Base-by-base conservation (phyloP, 164 flowering plant genomes). In the Stephania cephalantha region DNA sequence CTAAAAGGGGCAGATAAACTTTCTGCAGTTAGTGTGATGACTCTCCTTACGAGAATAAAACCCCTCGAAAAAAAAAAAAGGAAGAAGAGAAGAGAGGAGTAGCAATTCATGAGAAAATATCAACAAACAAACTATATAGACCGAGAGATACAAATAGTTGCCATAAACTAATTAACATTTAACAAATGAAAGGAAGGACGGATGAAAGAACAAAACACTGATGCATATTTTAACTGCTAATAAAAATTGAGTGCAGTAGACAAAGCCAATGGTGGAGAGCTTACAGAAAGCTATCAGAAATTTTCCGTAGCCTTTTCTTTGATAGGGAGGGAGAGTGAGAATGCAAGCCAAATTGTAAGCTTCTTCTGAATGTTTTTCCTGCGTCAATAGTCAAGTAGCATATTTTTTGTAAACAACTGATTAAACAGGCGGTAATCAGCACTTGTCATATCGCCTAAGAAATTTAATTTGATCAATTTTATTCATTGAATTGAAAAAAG, bases 281-380 rank as follows among this genome's bases (percentile, higher is more conserved):
- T 93, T 81, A 95, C 99, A 95, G 74, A 95, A 95, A 63, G 99
- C 98, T 80, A 95, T 95, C 42, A 95, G 85, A 80, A 95, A 95
- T 75, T 95, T 95, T 11, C 99, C 99, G 77, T 95, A 95, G 85
- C 99, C 99, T 83, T 95, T 95, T 80, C 99, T 90, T 81, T 95
- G 99, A 78, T 95, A 95, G 8, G 99, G 99, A 70, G 99, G 99
- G 81, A 95, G 96, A 13, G 99, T 95, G 69, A 95, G 90, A 80
- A 95, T 95, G 78, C 99, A 95, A 9, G 99, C 99, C 81, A 95
- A 85, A 84, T 95, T 95, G 79, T 91, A 93, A 25, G 98, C 88
- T 81, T 95, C 99, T 80, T 95, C 98, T 1, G 99, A 95, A 80
- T 95, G 98, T 75, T 95, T 95, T 85, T 93, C 99, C 99, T 95